Evolutionary conservation across 2,329 filamentous ascomycete species (phyloP).

Genomic region (Balansia obtecta): DNA sequence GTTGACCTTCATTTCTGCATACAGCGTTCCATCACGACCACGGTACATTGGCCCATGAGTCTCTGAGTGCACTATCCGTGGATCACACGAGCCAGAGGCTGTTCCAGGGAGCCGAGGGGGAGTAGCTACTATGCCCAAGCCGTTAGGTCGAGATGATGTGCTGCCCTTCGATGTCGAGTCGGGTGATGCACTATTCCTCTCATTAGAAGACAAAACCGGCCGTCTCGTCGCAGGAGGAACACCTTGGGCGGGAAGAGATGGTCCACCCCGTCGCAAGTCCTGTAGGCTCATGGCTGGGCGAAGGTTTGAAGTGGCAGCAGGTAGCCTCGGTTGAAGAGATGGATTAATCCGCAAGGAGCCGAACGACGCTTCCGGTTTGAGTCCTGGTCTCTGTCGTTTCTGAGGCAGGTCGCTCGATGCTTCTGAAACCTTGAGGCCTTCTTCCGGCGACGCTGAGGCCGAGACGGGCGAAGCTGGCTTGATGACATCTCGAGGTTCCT

Average conservation of each 20-base stretch:
- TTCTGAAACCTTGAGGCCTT: slow-evolving; percentile 4
- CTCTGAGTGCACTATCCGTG: slow-evolving; percentile 21
- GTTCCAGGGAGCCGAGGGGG: slow-evolving; percentile 9
- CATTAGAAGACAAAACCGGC: slow-evolving; percentile 9
- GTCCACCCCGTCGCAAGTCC: slow-evolving; percentile 7
- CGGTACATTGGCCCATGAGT: slow-evolving; percentile 22
- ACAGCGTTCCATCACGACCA: slow-evolving; percentile 27
- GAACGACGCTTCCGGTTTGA: not conserved
- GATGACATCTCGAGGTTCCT: too few species aligned
- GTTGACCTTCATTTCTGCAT: slow-evolving; percentile 27
- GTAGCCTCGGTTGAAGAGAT: slow-evolving; percentile 16
- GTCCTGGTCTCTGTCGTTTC: not conserved
- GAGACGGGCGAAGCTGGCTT: slow-evolving; percentile 10
- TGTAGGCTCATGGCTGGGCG: slow-evolving; percentile 14
- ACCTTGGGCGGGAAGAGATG: not conserved
- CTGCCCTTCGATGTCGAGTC: not conserved
- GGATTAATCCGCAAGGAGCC: slow-evolving; percentile 6
- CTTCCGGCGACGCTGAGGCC: slow-evolving; percentile 26
- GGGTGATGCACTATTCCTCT: slow-evolving; percentile 7
- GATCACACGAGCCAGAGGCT: slow-evolving; percentile 14
- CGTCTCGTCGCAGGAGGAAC: not conserved
- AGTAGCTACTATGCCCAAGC: not conserved
- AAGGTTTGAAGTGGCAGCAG: slow-evolving; percentile 11
- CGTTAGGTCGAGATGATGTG: not conserved
- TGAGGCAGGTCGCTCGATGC: not conserved